Base-by-base conservation (phyloP, 768 basidiomycete species). In the Cyclocybe aegerita region DNA sequence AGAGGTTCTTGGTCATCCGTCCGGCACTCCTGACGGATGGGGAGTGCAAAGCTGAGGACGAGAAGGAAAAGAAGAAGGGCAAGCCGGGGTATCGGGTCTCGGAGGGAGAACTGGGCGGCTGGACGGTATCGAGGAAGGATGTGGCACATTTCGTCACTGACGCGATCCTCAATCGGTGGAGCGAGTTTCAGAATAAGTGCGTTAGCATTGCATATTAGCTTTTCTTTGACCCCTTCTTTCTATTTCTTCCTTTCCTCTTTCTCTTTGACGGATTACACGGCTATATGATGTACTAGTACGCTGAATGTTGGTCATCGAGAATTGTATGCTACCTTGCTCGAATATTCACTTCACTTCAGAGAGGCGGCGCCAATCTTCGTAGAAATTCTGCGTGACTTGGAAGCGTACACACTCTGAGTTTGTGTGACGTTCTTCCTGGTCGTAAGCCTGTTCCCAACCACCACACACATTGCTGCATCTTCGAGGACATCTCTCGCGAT, bases 121-220 rank as follows among this genome's bases (percentile, higher is more conserved):
- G 74, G 59, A 77, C 76, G n/a, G 60, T 88, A 3, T 83, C 84
- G 34, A 73, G 85, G 58, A 72, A 69, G 57, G 86, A 88, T 59
- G 81, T 84, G 1, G 82, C 79, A 0, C 83, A 87, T 67, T 87
- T 87, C 63, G 59, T 88, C 10, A 77, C 73, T 3, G 76, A 85
- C 42, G 71, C 65, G 0, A 57, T 76, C 14, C 37, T 72, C 15
- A 66, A 68, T 43, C 60, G 73, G 14, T 85, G 86, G 86, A 60
- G 72, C 6, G 69, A 80, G 45, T 83, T 71, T 70, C 65, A 72
- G 52, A 77, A 79, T 15, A 81, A 80, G 60, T 59, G 70, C 12
- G 67, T 82, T 4, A 70, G 63, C 43, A 67, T 86, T 32, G 77
- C 71, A 1, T 80, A 85, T 57, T 33, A 12, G n/a, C 23, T 23